Conservation (phyloP, 129 eudicot species). For the Scalesia atractyloides region DNA sequence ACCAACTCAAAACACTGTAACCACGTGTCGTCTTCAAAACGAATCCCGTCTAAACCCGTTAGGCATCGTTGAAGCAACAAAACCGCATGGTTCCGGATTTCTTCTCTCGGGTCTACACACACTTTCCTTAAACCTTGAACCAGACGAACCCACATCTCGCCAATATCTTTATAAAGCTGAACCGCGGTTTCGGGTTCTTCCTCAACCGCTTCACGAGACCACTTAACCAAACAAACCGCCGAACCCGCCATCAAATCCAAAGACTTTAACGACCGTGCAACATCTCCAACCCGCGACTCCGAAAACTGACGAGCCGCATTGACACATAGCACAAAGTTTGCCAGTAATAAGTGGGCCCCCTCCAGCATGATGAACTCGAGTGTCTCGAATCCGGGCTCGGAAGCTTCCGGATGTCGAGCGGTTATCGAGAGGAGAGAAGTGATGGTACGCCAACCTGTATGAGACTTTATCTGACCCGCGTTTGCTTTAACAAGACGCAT, state of each 20-base stretch:
- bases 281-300: constrained; percentile 72
- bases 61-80: constrained; percentile 57
- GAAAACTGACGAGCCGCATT: constrained; percentile 81
- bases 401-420: constrained; percentile 85
- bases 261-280: constrained; percentile 53
- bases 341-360: constrained; percentile 72
- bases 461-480: constrained; percentile 72
- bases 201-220: constrained; percentile 56
- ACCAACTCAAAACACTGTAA: constrained; percentile 68
- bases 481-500: constrained; percentile 78
- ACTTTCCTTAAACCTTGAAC: constrained; percentile 67
- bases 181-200: constrained; percentile 46
- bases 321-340: constrained; percentile 65
- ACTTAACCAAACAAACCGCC: constrained; percentile 50
- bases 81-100: constrained; percentile 71
- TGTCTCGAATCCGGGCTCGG: constrained; percentile 72
- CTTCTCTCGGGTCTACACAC: constrained; percentile 69
- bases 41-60: constrained; percentile 57
- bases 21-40: constrained; percentile 57
- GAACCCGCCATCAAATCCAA: constrained; percentile 79
- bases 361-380: constrained; percentile 70
- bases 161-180: constrained; percentile 62
- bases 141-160: constrained; percentile 84
- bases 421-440: constrained; percentile 68
- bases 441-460: constrained; percentile 81